Percentiles rank a stretch among this genome's conserved stretches.
Conservation (phyloP, 169 alveolate genomes). For the Cryptosporidium sp. region DNA sequence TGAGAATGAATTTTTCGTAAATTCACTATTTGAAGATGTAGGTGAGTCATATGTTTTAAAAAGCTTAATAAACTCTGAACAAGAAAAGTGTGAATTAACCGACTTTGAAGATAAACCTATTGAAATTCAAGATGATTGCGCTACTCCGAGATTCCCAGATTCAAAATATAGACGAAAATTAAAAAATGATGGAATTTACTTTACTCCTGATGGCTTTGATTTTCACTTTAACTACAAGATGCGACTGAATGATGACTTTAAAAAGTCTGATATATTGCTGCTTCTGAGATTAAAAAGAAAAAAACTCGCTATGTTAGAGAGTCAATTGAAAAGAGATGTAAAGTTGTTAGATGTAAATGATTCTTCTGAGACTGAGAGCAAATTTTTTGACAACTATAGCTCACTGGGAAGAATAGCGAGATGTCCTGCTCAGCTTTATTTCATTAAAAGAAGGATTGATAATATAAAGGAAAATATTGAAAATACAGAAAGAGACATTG, state of each 20-base stretch:
- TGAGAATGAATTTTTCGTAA: neutral
- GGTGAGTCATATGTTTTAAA: neutral
- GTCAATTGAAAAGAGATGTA: constrained; percentile 30
- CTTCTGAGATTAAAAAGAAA: constrained; percentile 44
- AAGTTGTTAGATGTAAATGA: neutral
- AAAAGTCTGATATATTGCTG: constrained; percentile 35
- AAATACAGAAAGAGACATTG: constrained; percentile 58
- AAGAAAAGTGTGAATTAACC: neutral
- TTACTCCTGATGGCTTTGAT: constrained; percentile 21
- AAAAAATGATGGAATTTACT: constrained; percentile 9
- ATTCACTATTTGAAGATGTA: neutral
- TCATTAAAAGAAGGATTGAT: constrained; percentile 49
- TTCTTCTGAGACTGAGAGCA: neutral
- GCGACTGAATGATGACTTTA: constrained; percentile 15
- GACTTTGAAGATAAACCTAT: neutral
- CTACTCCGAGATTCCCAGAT: constrained; percentile 1
- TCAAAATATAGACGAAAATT: neutral
- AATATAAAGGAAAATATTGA: constrained; percentile 62
- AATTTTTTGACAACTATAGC: neutral
- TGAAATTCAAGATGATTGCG: neutral
- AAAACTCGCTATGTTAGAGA: constrained; percentile 26
- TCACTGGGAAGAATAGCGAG: neutral
- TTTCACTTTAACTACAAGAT: neutral
- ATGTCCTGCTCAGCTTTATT: constrained; percentile 66
- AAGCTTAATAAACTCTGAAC: neutral